Evolutionary conservation across 2,329 filamentous ascomycete genomes (phyloP), one percentile per base, ranked within the genome.

Genomic region (Aspergillus ochraceus): DNA sequence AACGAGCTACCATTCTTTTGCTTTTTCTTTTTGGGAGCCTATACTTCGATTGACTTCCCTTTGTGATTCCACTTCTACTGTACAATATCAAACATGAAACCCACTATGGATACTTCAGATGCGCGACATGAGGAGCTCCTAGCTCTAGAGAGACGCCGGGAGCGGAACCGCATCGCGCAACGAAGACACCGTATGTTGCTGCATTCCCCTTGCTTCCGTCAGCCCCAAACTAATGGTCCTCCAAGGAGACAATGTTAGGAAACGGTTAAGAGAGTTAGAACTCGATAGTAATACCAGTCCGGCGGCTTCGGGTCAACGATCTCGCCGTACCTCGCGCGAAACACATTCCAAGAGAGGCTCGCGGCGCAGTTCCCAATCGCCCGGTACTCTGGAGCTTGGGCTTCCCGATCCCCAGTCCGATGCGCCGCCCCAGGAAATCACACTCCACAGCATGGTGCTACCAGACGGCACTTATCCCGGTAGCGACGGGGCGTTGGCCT

Each of bases 131-230:
- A 55, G 24, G 53, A 55, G 11, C 42, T 45, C 32, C 24, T 49
- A 12, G 53, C 53, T 20, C 45, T 55, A 17, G 53, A 55, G 39
- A 26, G 45, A 19, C 53, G 53, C 5, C 30, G 53, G n/a, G 53
- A 55, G 30, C 26, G 53, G 26, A 55, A 55, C 20, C 30, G 53
- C 9, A 24, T 55, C n/a, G 53, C 53, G 22, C 53, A 55, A 19
- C 53, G 53, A 19, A 55, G 36, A 36, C 53, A 55, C 29, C 45
- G 53, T 55, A 55, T 12, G 26, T 26, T 6, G 4, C 6, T 42
- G 14, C 36, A 17, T 4, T 2, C 6, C 17, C 36, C 36, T 42
- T 42, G 36, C 36, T 42, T 17, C 6, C 5, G 17, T 42, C 36
- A 14, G 2, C 17, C 17, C 6, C 36, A 19, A 17, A 8, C 36